A percentile compares a stretch with the other conserved stretches of the same genome.
Conservation (phyloP, 2,329 filamentous ascomycete genomes). For the Hypoxylon sp. region DNA sequence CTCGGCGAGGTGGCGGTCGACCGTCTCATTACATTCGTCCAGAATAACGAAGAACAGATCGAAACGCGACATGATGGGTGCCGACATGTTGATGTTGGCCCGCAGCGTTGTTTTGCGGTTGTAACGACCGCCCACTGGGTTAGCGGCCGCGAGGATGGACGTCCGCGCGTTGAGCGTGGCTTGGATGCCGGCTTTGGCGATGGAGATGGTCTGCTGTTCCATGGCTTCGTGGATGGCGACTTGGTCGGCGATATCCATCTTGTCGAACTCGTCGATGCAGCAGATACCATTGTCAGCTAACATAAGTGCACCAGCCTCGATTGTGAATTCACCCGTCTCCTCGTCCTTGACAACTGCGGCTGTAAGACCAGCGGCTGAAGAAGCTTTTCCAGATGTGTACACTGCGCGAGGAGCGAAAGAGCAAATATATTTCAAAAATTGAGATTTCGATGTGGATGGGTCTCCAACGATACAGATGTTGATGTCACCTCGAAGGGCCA, state of each 20-base stretch:
- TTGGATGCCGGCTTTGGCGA: constrained; percentile 98
- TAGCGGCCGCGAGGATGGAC: constrained; percentile 94
- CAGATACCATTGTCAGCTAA: constrained; percentile 97
- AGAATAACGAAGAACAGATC: constrained; percentile 98
- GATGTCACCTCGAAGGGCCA: constrained; percentile 96
- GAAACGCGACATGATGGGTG: constrained; percentile 99
- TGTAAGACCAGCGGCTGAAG: constrained; percentile 95
- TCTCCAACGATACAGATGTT: constrained; percentile 99
- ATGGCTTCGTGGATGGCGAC: constrained; percentile 99
- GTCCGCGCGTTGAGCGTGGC: constrained; percentile 96
- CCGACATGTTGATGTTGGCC: constrained; percentile 98
- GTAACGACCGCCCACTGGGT: constrained; percentile 96
- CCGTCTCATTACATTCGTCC: constrained; percentile 93
- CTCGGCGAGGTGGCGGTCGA: constrained; percentile 91
- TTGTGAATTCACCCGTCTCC: constrained; percentile 98
- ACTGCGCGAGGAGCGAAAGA: constrained; percentile 96
- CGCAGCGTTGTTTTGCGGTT: constrained; percentile 95
- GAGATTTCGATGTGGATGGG: constrained; percentile 96
- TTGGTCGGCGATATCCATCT: constrained; percentile 98
- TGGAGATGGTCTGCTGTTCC: constrained; percentile 99
- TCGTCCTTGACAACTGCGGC: constrained; percentile 98
- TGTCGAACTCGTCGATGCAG: constrained; percentile 99
- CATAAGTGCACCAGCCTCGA: constrained; percentile 98
- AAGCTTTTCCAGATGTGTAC: constrained; percentile 98
- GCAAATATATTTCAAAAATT: constrained; percentile 98